Base-by-base conservation (phyloP, 208 protist genomes). In the Lotmaria passim region DNA sequence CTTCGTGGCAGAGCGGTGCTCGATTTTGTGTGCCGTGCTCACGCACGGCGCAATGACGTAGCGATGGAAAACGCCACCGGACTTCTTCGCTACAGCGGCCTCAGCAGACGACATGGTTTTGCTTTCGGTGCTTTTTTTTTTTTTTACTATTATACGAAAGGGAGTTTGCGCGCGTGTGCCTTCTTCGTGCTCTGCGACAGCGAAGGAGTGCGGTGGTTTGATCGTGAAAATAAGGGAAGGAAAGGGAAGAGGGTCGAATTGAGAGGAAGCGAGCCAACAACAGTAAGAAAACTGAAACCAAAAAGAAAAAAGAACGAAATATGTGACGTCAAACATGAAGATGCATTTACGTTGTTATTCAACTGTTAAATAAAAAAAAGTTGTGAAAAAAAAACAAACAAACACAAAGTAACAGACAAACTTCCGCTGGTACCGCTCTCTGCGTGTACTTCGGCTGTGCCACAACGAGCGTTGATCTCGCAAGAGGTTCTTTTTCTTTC, bases 1-100 rank as follows among this genome's bases (percentile, higher is more conserved):
- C 69, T 90, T 91, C 21, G 7, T 58, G 14, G 72, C 82, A 0
- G 91, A 91, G 64, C 83, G 75, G 33, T 30, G 50, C 75, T 93
- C 87, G 60, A 93, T 82, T 64, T 89, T 88, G 50, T 83, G 60
- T 6, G 73, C 81, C n/a, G 79, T 69, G 52, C 84, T 86, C 66
- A 90, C 69, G 4, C 86, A 64, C 12, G 88, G 88, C 2, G 59
- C 38, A 41, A 91, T 67, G 44, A 96, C 19, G 33, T 63, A 77
- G 53, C 69, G 65, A 33, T 83, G 56, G 7, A 85, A 19, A 17
- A 51, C 31, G 39, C 70, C 46, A 3, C 43, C 31, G 21, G 70
- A 70, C 61, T 60, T 76, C 70, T 76, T 76, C 56, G 43, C 63
- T 26, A 65, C 44, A 3, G 56, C 62, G 7, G 70, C 63, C 62